Base-by-base conservation (phyloP, 2,329 filamentous ascomycete genomes). In the Fusarium sp. region DNA sequence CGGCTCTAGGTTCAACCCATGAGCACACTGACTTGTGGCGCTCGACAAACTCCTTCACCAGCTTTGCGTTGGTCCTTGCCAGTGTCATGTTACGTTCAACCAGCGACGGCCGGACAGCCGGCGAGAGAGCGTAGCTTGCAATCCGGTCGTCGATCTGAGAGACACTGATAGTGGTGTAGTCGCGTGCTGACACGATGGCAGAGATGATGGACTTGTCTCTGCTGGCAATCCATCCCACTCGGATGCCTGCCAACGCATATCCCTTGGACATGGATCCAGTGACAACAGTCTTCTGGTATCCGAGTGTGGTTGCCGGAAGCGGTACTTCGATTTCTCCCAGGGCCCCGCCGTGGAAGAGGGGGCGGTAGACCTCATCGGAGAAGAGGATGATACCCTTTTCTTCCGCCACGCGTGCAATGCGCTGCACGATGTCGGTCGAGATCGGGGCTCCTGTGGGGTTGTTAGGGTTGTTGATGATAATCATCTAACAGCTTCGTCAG, bases 141-240 rank as follows among this genome's bases (percentile, higher is more conserved):
- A 97, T 87, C 59, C 90, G 88, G 80, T 97, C 94, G 80, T 97
- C 94, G 8, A 98, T 84, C 78, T 92, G 91, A n/a, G 93, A 94
- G 0, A 97, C 94, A 43, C 92, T 93, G 77, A 97, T 97, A 29
- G 93, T 95, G 5, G 94, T 97, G 85, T 97, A 97, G 81, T 97
- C 92, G 45, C 94, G 87, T 2, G 92, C 91, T 16, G 85, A 83
- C 13, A 92, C 90, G 71, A 93, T 87, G 16, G 87, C 85, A 60
- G 91, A 88, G 63, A 96, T 88, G 65, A 97, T 86, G 1, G 84
- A 83, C 6, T 81, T 79, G 81, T 91, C 89, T 29, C 90, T 90
- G 16, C 92, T 92, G 5, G 93, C 94, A 67, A 96, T 87, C 95
- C 95, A 98, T 35, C 95, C 95, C 2, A 95, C 83, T 1, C 95